A percentile compares a stretch with the other conserved stretches of the same genome.
Evolutionary conservation across 1,284 basidiomycete species (phyloP).

Genomic region (Heliocybe sulcata): DNA sequence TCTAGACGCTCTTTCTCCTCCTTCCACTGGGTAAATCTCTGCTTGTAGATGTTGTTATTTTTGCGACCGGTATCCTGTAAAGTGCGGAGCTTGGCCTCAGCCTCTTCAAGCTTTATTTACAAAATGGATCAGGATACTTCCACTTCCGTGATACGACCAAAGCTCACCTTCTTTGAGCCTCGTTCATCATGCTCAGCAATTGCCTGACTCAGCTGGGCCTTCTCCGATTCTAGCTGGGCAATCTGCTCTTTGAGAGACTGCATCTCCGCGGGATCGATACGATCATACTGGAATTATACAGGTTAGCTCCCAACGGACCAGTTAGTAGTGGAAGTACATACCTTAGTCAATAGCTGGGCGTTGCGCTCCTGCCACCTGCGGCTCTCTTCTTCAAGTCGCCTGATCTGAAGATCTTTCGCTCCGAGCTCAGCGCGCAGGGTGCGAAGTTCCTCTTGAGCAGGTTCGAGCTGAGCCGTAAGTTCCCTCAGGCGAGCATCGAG

Average conservation of each 20-base stretch:
- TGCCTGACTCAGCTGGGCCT: conserved; percentile 29
- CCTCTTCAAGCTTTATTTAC: background rate
- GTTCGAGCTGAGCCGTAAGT: conserved; percentile 62
- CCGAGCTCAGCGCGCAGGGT: conserved; percentile 70
- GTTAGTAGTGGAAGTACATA: conserved; percentile 18
- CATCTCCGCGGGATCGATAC: conserved; percentile 84
- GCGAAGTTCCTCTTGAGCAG: conserved; percentile 67
- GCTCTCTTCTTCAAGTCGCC: conserved; percentile 72
- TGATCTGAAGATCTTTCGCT: conserved; percentile 61
- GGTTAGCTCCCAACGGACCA: too few species aligned
- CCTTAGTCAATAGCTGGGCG: conserved; percentile 74
- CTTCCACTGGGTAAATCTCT: conserved; percentile 22
- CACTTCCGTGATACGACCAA: background rate
- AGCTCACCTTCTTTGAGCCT: conserved; percentile 4
- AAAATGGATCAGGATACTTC: too few species aligned
- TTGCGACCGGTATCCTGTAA: conserved; percentile 19
- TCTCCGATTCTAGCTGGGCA: conserved; percentile 41
- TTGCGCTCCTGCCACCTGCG: conserved; percentile 84
- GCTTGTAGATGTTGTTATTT: conserved; percentile 24
- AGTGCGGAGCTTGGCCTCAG: conserved; percentile 16
- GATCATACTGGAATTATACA: conserved; percentile 57
- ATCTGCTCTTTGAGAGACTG: conserved; percentile 75
- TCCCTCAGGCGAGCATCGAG: conserved; percentile 60
- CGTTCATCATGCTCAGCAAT: conserved; percentile 30
- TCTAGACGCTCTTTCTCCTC: conserved; percentile 31